Evolutionary conservation across 306 rosid genomes (phyloP), one percentile per base, ranked within the genome.

Genomic region (Vachellia pachyceras): DNA sequence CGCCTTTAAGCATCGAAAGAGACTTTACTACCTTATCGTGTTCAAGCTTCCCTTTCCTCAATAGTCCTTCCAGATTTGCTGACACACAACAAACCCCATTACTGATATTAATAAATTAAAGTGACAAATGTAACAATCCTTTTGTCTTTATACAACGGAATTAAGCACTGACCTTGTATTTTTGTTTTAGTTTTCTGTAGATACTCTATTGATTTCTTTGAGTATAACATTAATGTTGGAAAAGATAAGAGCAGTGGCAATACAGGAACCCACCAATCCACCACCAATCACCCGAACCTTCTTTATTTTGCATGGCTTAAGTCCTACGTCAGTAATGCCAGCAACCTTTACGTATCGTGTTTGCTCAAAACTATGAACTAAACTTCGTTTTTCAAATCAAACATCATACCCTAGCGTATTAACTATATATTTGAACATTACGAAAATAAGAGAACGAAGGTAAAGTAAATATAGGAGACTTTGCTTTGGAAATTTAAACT

Each of bases 11-110:
- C n/a, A 5, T 61, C n/a, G 20, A 61, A 5, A 61, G 39, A 12
- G 68, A 61, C 40, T 61, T 61, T 17, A 13, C 68, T 23, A 61
- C 39, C 9, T 1, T 12, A 61, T 61, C 68, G 17, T 12, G 68
- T 61, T 17, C 68, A 61, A 61, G 18, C 68, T 61, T 25, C 37
- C 40, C 68, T 61, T 61, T 29, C 68, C 68, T 61, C 40, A 61
- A 0, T 1, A 61, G 39, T 1, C 40, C 40, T 25, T 29, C 68
- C 68, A 29, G 40, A 25, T 25, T 61, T 61, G 68, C 68, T 61
- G n/a, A n/a, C 40, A 61, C 68, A 29, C 68, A 25, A 3, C 40
- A 61, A 11, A 29, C 40, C 8, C 8, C 12, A 13, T 61, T 29
- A 12, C n/a, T 4, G 29, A 12, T 57, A 22, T 29, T 29, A 29